These are phyloP conservation scores for Myotisia sp. DNA, from an alignment of 2,329 filamentous ascomycete genomes.

Conservation along the genomic window DNA sequence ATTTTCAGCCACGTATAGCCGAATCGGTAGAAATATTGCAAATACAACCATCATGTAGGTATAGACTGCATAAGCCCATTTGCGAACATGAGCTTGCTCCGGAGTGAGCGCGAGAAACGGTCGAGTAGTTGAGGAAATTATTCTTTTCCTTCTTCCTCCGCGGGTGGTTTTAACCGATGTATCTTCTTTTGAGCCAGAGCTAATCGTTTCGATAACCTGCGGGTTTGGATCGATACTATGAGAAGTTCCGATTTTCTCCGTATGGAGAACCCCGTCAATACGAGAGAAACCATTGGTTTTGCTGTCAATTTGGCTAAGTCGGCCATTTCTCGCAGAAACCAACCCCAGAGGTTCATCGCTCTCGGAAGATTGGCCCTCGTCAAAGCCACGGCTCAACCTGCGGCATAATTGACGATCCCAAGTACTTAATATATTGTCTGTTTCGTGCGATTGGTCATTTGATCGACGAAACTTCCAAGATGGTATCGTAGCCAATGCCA, in stretches of 20 bases:
- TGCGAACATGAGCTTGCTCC: constrained; percentile 58
- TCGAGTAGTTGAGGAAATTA: constrained; percentile 49
- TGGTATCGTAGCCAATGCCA: constrained; percentile 73
- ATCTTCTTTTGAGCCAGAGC: constrained; percentile 18
- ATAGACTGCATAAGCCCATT: constrained; percentile 71
- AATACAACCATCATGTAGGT: constrained; percentile 54
- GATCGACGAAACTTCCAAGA: constrained; percentile 70
- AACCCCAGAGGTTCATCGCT: constrained; percentile 20
- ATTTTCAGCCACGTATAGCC: constrained; percentile 50
- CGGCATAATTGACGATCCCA: constrained; percentile 35
- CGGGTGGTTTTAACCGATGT: constrained; percentile 35
- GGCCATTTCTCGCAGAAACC: constrained; percentile 6
- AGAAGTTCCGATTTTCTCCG: neutral
- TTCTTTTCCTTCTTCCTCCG: constrained; percentile 51
- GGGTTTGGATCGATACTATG: neutral
- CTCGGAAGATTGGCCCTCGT: constrained; percentile 25
- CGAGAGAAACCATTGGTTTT: neutral
- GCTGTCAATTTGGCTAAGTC: neutral
- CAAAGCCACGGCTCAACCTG: constrained; percentile 31
- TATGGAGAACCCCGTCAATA: neutral
- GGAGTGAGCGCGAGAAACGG: constrained; percentile 71
- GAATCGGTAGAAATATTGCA: constrained; percentile 57
- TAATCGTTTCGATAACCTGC: neutral
- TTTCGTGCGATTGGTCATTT: constrained; percentile 22
- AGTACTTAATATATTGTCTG: constrained; percentile 25